phyloP scores from a whole-genome alignment of 2,329 filamentous ascomycete genomes.

The Colletotrichum salicis region DNA sequence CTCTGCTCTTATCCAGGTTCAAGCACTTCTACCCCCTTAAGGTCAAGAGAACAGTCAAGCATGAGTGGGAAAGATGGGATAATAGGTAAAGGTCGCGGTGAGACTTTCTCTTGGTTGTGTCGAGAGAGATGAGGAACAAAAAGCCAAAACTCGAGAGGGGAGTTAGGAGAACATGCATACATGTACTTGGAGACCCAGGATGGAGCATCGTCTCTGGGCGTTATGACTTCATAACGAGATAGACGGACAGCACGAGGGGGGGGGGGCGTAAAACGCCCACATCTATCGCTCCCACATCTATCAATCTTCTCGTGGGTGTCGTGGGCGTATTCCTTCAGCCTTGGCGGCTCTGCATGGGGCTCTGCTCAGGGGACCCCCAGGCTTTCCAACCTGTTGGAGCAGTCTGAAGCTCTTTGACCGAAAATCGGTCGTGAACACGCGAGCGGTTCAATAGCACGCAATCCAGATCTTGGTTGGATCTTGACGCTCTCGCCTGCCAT shows the following conservation, averaged over 20 bases:
- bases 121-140: conserved; percentile 22
- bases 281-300: not conserved
- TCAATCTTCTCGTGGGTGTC: not conserved
- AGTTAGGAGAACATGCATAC: conserved; percentile 34
- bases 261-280: not conserved
- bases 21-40: conserved; percentile 35
- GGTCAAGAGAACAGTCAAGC: conserved; percentile 30
- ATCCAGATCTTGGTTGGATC: conserved; percentile 27
- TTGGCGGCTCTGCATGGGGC: conserved; percentile 36
- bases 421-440: conserved; percentile 27
- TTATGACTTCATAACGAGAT: conserved; percentile 37
- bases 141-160: conserved; percentile 15
- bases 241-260: conserved; percentile 9
- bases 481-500: conserved; percentile 26
- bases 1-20: conserved; percentile 36
- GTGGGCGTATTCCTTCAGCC: conserved; percentile 28
- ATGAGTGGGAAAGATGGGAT: conserved; percentile 16
- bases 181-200: not conserved
- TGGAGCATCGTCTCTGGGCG: conserved; percentile 19
- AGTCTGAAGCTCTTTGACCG: not conserved
- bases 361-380: not conserved
- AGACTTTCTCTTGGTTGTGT: conserved; percentile 7
- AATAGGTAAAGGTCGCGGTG: not conserved
- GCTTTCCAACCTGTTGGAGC: conserved; percentile 22
- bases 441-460: conserved; percentile 28